These are phyloP conservation scores for Diplodia corticola DNA, from an alignment of 2,329 filamentous ascomycete genomes.

Conservation along the genomic window DNA sequence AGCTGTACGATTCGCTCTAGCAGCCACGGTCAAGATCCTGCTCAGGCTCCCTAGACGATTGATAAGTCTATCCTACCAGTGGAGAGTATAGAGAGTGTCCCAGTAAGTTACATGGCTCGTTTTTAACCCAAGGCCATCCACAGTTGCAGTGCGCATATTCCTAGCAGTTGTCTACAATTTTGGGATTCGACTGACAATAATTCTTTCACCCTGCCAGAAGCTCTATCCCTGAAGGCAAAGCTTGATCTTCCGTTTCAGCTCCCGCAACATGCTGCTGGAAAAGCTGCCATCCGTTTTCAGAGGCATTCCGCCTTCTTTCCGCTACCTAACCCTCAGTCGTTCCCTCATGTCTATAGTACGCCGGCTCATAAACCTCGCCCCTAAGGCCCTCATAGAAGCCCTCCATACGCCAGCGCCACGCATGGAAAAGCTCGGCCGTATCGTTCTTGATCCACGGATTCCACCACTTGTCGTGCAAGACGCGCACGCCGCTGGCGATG, in stretches of 20 bases:
- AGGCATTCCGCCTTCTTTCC: background rate
- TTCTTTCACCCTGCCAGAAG: background rate
- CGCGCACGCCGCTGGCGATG: conserved; percentile 36
- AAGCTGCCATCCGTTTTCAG: background rate
- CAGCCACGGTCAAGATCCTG: too few species aligned
- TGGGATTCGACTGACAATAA: background rate
- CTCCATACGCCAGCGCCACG: conserved; percentile 10
- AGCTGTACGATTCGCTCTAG: background rate
- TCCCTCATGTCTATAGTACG: background rate
- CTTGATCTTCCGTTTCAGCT: background rate
- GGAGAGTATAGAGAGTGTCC: background rate
- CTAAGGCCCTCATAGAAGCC: background rate
- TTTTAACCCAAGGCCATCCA: background rate
- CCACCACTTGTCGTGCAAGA: conserved; percentile 46
- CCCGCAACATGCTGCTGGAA: background rate
- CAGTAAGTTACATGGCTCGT: background rate
- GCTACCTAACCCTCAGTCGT: background rate
- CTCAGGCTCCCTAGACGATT: too few species aligned
- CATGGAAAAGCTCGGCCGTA: background rate
- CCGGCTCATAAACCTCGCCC: background rate
- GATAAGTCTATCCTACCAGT: background rate
- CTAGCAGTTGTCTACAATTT: background rate
- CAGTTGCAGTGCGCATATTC: too few species aligned
- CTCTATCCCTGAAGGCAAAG: background rate
- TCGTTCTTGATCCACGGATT: conserved; percentile 25